These are phyloP conservation scores for Hypoxylon lienhwacheense DNA, from an alignment of 495 filamentous ascomycete species.

Conservation along the genomic window DNA sequence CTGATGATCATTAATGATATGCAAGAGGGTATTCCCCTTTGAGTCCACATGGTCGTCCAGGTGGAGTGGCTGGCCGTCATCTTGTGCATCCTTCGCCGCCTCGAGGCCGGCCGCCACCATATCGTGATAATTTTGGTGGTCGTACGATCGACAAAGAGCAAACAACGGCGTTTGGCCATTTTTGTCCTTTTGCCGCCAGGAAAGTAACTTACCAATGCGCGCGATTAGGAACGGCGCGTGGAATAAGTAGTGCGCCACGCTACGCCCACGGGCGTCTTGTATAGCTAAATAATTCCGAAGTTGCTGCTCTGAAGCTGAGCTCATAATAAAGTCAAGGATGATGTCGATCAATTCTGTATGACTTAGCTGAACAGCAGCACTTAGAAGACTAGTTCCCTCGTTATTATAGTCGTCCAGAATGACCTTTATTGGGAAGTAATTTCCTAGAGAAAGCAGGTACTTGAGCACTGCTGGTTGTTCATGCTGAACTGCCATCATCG, in stretches of 20 bases:
- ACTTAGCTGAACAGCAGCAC: conserved; percentile 91
- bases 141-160: conserved; percentile 91
- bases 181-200: conserved; percentile 89
- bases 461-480: conserved; percentile 66
- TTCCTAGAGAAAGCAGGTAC: conserved; percentile 74
- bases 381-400: conserved; percentile 86
- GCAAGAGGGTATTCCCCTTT: conserved; percentile 91
- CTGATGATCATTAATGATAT: conserved; percentile 85
- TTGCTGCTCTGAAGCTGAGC: conserved; percentile 43
- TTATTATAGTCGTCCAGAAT: conserved; percentile 83
- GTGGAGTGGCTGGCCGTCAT: conserved; percentile 76
- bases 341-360: conserved; percentile 72
- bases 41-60: conserved; percentile 89
- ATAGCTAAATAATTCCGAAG: conserved; percentile 67
- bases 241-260: conserved; percentile 94
- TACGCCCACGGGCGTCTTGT: conserved; percentile 83
- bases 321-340: conserved; percentile 64
- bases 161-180: conserved; percentile 97
- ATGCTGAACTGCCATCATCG: conserved; percentile 95
- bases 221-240: conserved; percentile 79
- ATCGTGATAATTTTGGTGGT: conserved; percentile 78
- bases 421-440: conserved; percentile 68
- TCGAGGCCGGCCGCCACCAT: conserved; percentile 84
- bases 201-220: conserved; percentile 71
- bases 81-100: conserved; percentile 72